Conservation (phyloP, 352 stramenopile species). For the Globisporangium orthogonon region DNA sequence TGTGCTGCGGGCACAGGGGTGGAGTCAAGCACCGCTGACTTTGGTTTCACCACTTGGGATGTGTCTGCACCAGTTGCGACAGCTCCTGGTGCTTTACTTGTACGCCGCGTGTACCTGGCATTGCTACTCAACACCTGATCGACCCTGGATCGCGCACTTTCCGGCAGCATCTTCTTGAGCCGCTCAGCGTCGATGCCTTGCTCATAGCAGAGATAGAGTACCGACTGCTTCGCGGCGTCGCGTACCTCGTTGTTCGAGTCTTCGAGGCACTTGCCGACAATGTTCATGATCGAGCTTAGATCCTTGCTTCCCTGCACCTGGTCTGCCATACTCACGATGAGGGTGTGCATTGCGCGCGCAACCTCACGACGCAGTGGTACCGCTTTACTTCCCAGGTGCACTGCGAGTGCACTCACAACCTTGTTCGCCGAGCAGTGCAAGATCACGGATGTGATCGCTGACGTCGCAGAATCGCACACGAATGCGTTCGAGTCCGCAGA, state of each 20-base stretch:
- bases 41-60: constrained; percentile 3
- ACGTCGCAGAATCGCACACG: constrained; percentile 52
- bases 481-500: constrained; percentile 69
- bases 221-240: constrained; percentile 50
- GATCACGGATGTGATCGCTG: constrained; percentile 42
- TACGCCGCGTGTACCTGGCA: constrained; percentile 9
- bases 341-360: constrained; percentile 36
- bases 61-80: neutral
- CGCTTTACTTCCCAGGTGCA: constrained; percentile 40
- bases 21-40: neutral
- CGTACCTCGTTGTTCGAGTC: constrained; percentile 78
- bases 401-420: constrained; percentile 32
- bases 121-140: constrained; percentile 34
- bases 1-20: neutral
- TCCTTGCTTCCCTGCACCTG: constrained; percentile 34
- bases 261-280: constrained; percentile 58
- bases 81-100: constrained; percentile 4
- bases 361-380: constrained; percentile 56
- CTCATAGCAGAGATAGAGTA: constrained; percentile 40
- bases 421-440: constrained; percentile 43
- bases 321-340: constrained; percentile 37
- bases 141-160: constrained; percentile 33
- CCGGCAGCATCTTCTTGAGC: constrained; percentile 52
- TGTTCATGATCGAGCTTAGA: constrained; percentile 24
- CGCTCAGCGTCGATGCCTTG: constrained; percentile 30